Conservation (phyloP, 768 basidiomycete species). For the Kwoniella sp. region DNA sequence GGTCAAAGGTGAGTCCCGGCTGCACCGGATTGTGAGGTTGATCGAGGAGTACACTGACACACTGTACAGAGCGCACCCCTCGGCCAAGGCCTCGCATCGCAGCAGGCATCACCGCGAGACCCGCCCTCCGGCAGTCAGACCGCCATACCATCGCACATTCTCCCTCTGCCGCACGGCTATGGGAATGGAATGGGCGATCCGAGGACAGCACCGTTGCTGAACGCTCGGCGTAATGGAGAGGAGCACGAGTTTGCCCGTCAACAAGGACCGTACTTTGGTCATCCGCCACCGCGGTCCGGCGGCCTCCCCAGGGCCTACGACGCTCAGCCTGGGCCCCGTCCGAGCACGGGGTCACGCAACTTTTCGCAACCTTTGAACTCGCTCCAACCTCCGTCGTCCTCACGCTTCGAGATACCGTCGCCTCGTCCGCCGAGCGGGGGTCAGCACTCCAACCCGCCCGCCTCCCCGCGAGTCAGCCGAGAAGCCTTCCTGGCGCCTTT, state of each 20-base stretch:
- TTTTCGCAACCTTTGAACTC: slow-evolving; percentile 3
- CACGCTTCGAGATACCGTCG: slow-evolving; percentile 5
- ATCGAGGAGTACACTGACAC: neutral
- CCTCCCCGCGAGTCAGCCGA: slow-evolving; percentile 10
- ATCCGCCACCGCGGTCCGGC: slow-evolving; percentile 1
- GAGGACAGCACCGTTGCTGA: slow-evolving; percentile 29
- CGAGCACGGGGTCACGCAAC: slow-evolving; percentile 7
- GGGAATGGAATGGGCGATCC: slow-evolving; percentile 26
- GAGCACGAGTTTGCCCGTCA: slow-evolving; percentile 35
- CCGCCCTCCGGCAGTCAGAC: slow-evolving; percentile 32
- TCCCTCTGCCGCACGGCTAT: slow-evolving; percentile 18
- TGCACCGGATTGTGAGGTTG: neutral
- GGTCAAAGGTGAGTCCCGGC: slow-evolving; percentile 33
- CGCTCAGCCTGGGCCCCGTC: neutral
- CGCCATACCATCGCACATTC: slow-evolving; percentile 25
- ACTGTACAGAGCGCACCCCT: slow-evolving; percentile 35
- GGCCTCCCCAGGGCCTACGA: slow-evolving; percentile 3
- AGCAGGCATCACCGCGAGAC: slow-evolving; percentile 32
- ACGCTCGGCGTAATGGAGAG: slow-evolving; percentile 22
- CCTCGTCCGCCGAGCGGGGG: slow-evolving; percentile 3
- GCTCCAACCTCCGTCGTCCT: neutral
- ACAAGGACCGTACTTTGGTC: slow-evolving; percentile 25
- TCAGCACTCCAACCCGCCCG: slow-evolving; percentile 5
- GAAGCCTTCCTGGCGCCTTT: slow-evolving; percentile 30
- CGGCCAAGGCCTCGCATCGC: slow-evolving; percentile 31